Percentiles rank a stretch among this genome's conserved stretches.
Evolutionary conservation across 163 green algal species (phyloP).

Genomic region (Prototheca wickerhamii): DNA sequence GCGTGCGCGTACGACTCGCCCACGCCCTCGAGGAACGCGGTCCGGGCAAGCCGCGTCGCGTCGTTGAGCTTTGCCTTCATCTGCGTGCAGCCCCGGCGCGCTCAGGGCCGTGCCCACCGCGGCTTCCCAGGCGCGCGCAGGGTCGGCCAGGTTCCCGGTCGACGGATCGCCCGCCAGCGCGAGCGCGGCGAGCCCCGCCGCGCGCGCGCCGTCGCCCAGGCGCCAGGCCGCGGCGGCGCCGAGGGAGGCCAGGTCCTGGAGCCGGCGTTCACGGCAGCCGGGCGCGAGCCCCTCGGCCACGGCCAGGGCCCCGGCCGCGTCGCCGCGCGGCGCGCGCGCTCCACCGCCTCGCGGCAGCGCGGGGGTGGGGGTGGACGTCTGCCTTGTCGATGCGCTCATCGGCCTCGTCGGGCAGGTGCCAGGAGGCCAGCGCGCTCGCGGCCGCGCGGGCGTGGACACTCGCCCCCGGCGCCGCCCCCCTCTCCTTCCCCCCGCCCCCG

Average conservation of each 20-base stretch:
- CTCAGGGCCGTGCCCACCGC: neutral
- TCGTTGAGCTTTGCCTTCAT: too few relatives aligned
- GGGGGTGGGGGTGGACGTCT: conserved; percentile 2
- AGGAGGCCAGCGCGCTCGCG: neutral
- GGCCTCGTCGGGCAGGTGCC: neutral
- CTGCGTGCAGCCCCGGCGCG: neutral
- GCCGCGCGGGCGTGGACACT: neutral
- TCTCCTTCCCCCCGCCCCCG: conserved; percentile 40
- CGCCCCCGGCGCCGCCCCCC: neutral
- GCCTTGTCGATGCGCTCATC: conserved; percentile 5
- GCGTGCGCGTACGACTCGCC: conserved; percentile 83
- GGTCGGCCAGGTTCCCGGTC: conserved; percentile 19
- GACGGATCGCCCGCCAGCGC: neutral
- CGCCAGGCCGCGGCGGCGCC: conserved; percentile 80
- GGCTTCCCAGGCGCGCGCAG: conserved; percentile 43
- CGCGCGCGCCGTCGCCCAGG: conserved; percentile 44
- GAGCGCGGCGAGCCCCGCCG: neutral
- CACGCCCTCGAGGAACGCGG: conserved; percentile 54
- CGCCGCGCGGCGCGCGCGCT: neutral
- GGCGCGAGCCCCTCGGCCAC: conserved; percentile 2
- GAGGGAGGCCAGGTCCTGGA: conserved; percentile 44
- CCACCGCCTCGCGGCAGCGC: conserved; percentile 35
- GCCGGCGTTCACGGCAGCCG: neutral
- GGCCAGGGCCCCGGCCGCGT: too few relatives aligned
- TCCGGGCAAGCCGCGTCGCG: neutral